Conservation (phyloP, 768 basidiomycete genomes). For the Pulveroboletus ravenelii region DNA sequence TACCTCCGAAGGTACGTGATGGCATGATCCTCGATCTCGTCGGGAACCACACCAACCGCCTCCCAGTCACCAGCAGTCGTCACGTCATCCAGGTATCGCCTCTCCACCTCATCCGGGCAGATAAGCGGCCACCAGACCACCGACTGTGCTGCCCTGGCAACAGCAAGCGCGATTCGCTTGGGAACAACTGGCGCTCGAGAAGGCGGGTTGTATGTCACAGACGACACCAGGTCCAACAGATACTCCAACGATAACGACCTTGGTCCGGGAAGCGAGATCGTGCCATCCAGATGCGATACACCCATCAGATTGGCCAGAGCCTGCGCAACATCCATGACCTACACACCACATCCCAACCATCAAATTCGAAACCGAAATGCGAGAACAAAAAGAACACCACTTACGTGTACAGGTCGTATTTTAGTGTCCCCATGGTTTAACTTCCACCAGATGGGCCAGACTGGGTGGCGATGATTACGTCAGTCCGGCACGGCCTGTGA, state of each 20-base stretch:
- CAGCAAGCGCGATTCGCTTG: conserved; percentile 57
- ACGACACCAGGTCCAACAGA: conserved; percentile 70
- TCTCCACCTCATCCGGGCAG: conserved; percentile 84
- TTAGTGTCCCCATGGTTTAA: conserved; percentile 84
- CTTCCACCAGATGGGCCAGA: conserved; percentile 91
- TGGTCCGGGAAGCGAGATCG: conserved; percentile 83
- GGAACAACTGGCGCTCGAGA: conserved; percentile 74
- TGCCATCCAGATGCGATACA: conserved; percentile 57
- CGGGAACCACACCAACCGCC: conserved; percentile 72
- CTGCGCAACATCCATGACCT: conserved; percentile 94
- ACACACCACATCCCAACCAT: conserved; percentile 14
- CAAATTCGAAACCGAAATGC: conserved; percentile 8
- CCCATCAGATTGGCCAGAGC: conserved; percentile 75
- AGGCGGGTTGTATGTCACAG: conserved; percentile 72
- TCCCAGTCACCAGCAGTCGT: conserved; percentile 78
- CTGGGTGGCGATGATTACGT: conserved; percentile 28
- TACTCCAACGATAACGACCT: conserved; percentile 80
- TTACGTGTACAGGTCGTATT: conserved; percentile 88
- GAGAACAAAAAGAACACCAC: conserved; percentile 30
- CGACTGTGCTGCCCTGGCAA: conserved; percentile 58
- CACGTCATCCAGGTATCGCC: conserved; percentile 82
- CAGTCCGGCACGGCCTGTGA: conserved; percentile 9
- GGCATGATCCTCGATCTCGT: conserved; percentile 83
- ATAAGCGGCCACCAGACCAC: conserved; percentile 86
- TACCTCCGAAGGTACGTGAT: conserved; percentile 88